Evolutionary conservation across 805 yeast genomes (phyloP), one percentile per base, ranked within the genome.

Genomic region (Cyberlindnera japonica): DNA sequence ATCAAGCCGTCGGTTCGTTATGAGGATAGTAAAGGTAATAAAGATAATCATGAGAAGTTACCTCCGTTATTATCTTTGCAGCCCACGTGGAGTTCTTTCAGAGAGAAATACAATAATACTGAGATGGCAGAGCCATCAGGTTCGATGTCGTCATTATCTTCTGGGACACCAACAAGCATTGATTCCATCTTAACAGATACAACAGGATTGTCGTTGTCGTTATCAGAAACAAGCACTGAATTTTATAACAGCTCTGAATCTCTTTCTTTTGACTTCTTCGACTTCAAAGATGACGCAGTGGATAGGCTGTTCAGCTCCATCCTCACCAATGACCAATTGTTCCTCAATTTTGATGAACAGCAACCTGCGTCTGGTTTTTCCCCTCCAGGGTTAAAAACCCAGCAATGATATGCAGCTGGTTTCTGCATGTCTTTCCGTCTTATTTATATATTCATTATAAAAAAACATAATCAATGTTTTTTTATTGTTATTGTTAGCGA

Each of bases 261-360:
- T n/a, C n/a, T 40, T 16, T 12, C 23, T 3, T 45, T 45, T 16
- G 43, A 45, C 31, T 45, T 45, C 33, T 45, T 45, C 29, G 41
- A 39, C 11, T 45, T 40, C 25, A 37, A 34, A n/a, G 45, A 45
- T 21, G 44, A 42, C 11, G 37, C 45, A 13, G 41, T 45, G 12
- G 44, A 45, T 15, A 24, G 25, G 11, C 14, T 45, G 34, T 45
- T 45, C 35, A 37, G 42, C 38, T 32, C 24, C 26, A 39, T 45
- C 20, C 19, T 44, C 18, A 16, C 14, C 7, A 39, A 44, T 26
- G 45, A 41, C 24, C 33, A 40, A 24, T 36, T 13, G 18, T 13
- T 38, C 18, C n/a, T 16, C 14, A 33, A 28, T 19, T 43, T 43
- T 23, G 47, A 43, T 4, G 43, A 38, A 25, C 38, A 37, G 29